A percentile compares a stretch with the other conserved stretches of the same genome.
Evolutionary conservation across 1,284 basidiomycete species (phyloP).

Genomic region (Ganoderma sp.): DNA sequence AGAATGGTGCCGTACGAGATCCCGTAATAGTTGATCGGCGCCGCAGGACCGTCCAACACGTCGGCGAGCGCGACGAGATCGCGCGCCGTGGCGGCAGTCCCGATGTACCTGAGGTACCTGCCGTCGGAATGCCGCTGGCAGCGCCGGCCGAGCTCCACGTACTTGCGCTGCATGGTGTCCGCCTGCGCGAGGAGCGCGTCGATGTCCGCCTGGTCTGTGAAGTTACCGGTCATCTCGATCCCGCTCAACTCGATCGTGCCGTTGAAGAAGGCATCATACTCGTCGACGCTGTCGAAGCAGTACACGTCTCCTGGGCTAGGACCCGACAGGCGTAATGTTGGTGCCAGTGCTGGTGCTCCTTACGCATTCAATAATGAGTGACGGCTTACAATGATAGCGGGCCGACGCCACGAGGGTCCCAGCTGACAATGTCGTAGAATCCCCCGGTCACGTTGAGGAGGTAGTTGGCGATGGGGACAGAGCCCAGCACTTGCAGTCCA

Average conservation of each 20-base stretch:
- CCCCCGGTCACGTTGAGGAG: conserved; percentile 17
- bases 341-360: not conserved
- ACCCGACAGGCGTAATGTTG: not conserved
- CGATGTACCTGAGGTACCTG: conserved; percentile 24
- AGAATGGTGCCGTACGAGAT: conserved; percentile 26
- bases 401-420: conserved; percentile 26
- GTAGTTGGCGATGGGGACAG: not conserved
- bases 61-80: conserved; percentile 29
- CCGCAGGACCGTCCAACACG: conserved; percentile 23
- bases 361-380: not conserved
- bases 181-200: conserved; percentile 17
- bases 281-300: conserved; percentile 19
- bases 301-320: conserved; percentile 21
- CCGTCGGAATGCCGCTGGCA: conserved; percentile 11
- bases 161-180: conserved; percentile 17
- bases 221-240: conserved; percentile 19
- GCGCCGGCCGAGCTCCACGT: conserved; percentile 14
- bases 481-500: not conserved
- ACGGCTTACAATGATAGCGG: conserved; percentile 17
- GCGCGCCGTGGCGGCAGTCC: conserved; percentile 25
- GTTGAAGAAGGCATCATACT: conserved; percentile 19
- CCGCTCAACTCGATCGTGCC: conserved; percentile 19
- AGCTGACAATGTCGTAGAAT: conserved; percentile 21
- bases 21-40: conserved; percentile 24
- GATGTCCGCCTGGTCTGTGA: conserved; percentile 18